phyloP scores from a whole-genome alignment of 768 basidiomycete species.

The Lentinula guzmanii region DNA sequence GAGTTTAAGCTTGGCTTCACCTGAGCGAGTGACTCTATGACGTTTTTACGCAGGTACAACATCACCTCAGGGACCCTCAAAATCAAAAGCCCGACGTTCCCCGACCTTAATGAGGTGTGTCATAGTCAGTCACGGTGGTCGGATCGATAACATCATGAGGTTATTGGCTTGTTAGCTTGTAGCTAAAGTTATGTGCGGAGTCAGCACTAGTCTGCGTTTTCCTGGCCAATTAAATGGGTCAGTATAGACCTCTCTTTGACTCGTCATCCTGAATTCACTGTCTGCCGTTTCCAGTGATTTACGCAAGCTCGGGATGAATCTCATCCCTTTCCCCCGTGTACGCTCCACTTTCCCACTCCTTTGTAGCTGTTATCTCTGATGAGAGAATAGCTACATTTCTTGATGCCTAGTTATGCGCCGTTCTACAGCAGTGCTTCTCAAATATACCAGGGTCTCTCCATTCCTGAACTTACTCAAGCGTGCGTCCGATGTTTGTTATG shows the following conservation, averaged over 20 bases:
- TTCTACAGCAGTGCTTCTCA: slow-evolving; percentile 64
- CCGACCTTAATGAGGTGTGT: slow-evolving; percentile 59
- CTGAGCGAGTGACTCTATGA: not conserved
- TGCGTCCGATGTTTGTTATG: slow-evolving; percentile 25
- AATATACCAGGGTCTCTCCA: slow-evolving; percentile 53
- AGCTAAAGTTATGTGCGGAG: slow-evolving; percentile 89
- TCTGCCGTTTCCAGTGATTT: slow-evolving; percentile 49
- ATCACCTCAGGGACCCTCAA: slow-evolving; percentile 64
- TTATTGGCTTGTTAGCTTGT: slow-evolving; percentile 43
- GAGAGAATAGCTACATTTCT: slow-evolving; percentile 76
- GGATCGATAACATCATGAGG: not conserved
- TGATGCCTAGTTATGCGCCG: slow-evolving; percentile 93
- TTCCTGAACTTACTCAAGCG: slow-evolving; percentile 71
- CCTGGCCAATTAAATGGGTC: slow-evolving; percentile 92
- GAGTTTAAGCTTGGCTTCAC: slow-evolving; percentile 15
- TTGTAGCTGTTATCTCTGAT: slow-evolving; percentile 5
- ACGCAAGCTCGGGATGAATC: slow-evolving; percentile 88
- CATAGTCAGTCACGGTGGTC: not conserved
- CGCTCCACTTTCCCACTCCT: not conserved
- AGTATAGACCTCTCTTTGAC: slow-evolving; percentile 12
- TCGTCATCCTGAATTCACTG: not conserved
- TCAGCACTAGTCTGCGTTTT: slow-evolving; percentile 88
- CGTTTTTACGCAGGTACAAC: slow-evolving; percentile 48
- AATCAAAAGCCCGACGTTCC: slow-evolving; percentile 56
- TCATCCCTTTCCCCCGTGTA: slow-evolving; percentile 94